Percentiles rank a stretch among this genome's conserved stretches.
phyloP scores from a whole-genome alignment of 2,329 filamentous ascomycete genomes.

The Aureobasidium subglaciale region DNA sequence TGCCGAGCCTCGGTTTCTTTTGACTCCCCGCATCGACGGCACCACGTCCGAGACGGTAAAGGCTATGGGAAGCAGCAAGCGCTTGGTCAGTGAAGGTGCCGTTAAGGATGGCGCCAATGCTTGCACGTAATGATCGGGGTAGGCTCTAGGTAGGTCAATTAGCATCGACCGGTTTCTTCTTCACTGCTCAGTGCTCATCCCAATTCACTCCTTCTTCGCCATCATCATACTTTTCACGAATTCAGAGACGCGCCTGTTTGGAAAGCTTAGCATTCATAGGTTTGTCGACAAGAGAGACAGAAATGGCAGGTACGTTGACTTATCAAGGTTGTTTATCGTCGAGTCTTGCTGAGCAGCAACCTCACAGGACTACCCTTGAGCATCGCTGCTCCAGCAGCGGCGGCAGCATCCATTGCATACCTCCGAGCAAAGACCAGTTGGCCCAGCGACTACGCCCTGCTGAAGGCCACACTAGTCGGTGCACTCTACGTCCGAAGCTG shows the following conservation, averaged over 20 bases:
- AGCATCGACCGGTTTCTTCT: not conserved
- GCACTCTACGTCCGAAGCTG: conserved; percentile 48
- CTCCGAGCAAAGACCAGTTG: conserved; percentile 64
- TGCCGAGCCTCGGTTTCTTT: conserved; percentile 3
- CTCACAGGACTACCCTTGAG: conserved; percentile 13
- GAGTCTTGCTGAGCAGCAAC: not conserved
- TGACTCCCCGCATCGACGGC: not conserved
- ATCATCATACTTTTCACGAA: not conserved
- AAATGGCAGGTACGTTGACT: not conserved
- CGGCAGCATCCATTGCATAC: conserved; percentile 64
- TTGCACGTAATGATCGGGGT: not conserved
- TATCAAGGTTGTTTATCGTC: not conserved
- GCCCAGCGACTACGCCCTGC: conserved; percentile 62
- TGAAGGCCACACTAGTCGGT: conserved; percentile 6
- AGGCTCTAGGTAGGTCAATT: not conserved
- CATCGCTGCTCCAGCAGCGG: conserved; percentile 38
- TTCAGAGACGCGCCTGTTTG: not conserved
- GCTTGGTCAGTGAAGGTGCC: not conserved
- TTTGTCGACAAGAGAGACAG: not conserved
- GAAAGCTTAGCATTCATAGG: not conserved
- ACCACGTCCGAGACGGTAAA: not conserved
- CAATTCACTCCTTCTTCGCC: not conserved
- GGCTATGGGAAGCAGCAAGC: not conserved
- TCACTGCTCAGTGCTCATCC: not conserved
- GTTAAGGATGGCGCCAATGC: not conserved